Percentiles rank a stretch among this genome's conserved stretches.
These are phyloP conservation scores for Drechslera avenae DNA, from an alignment of 2,329 filamentous ascomycete genomes.

Conservation along the genomic window DNA sequence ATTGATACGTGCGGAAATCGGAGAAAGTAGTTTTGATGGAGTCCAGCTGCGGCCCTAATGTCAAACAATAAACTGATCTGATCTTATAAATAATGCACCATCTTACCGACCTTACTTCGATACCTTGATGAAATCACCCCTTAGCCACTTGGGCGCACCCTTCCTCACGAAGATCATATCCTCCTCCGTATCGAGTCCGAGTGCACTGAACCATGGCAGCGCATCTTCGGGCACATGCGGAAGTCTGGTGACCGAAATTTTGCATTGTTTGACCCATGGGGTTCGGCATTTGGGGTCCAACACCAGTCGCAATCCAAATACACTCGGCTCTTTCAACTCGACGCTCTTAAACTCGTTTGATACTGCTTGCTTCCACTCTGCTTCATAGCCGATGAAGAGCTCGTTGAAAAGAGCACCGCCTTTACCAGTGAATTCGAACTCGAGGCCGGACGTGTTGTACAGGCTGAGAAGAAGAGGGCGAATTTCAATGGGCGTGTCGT, in stretches of 20 bases:
- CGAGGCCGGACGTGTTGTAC: conserved; percentile 9
- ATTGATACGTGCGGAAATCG: no score
- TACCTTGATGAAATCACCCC: conserved; percentile 11
- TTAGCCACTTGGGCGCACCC: conserved; percentile 13
- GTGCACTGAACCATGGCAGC: conserved; percentile 9
- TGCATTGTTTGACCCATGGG: conserved; percentile 14
- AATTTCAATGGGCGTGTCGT: conserved; percentile 16
- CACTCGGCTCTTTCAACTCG: conserved; percentile 14
- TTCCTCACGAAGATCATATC: conserved; percentile 18
- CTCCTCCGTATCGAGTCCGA: conserved; percentile 13
- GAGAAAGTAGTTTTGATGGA: background rate
- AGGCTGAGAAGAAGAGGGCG: conserved; percentile 9
- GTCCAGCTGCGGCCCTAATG: background rate
- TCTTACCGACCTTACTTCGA: conserved; percentile 4
- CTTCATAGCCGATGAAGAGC: conserved; percentile 11
- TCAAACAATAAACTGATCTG: background rate
- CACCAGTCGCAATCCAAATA: conserved; percentile 12
- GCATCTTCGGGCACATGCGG: conserved; percentile 14
- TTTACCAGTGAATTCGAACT: conserved; percentile 12
- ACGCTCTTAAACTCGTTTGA: conserved; percentile 13
- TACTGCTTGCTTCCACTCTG: conserved; percentile 10
- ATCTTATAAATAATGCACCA: background rate
- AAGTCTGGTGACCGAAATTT: conserved; percentile 13
- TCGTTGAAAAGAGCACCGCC: conserved; percentile 16
- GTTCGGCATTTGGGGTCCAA: conserved; percentile 6